phyloP scores from a whole-genome alignment of 2,329 filamentous ascomycete species.

The Teratosphaeria viscida region DNA sequence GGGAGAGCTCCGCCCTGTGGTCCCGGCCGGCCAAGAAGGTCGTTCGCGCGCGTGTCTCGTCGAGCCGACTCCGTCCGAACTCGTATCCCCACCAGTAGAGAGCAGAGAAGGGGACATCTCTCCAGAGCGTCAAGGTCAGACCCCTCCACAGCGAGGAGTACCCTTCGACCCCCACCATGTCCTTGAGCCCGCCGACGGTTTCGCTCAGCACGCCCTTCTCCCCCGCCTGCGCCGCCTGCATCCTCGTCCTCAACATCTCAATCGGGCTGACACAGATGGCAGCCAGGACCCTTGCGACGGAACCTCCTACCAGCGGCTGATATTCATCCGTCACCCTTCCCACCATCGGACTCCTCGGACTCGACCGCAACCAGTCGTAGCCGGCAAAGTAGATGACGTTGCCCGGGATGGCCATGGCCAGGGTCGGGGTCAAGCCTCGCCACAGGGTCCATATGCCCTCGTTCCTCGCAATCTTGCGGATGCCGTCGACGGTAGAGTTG shows the following conservation, averaged over 20 bases:
- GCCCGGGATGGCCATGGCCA: conserved; percentile 85
- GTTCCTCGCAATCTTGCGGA: conserved; percentile 89
- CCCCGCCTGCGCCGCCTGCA: conserved; percentile 51
- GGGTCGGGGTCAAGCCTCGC: conserved; percentile 85
- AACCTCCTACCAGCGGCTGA: conserved; percentile 70
- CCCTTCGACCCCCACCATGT: conserved; percentile 69
- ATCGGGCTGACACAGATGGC: conserved; percentile 79
- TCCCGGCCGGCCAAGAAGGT: conserved; percentile 16
- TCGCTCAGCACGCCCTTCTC: conserved; percentile 62
- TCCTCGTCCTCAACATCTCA: conserved; percentile 84
- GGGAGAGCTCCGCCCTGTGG: conserved; percentile 46
- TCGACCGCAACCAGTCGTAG: conserved; percentile 85
- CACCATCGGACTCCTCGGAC: conserved; percentile 60
- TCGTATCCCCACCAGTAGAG: conserved; percentile 99
- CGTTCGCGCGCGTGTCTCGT: conserved; percentile 51
- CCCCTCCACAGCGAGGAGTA: conserved; percentile 83
- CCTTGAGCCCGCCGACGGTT: conserved; percentile 63
- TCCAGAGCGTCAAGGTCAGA: conserved; percentile 82
- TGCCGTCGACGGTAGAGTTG: conserved; percentile 80
- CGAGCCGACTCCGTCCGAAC: conserved; percentile 60
- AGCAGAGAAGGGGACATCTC: conserved; percentile 92
- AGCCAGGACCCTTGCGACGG: conserved; percentile 65
- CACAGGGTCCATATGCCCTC: conserved; percentile 81
- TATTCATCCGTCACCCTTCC: conserved; percentile 54
- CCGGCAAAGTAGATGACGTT: conserved; percentile 99